Conservation (phyloP, 192 early-diverging fungal species). For the Geranomyces michiganensis region DNA sequence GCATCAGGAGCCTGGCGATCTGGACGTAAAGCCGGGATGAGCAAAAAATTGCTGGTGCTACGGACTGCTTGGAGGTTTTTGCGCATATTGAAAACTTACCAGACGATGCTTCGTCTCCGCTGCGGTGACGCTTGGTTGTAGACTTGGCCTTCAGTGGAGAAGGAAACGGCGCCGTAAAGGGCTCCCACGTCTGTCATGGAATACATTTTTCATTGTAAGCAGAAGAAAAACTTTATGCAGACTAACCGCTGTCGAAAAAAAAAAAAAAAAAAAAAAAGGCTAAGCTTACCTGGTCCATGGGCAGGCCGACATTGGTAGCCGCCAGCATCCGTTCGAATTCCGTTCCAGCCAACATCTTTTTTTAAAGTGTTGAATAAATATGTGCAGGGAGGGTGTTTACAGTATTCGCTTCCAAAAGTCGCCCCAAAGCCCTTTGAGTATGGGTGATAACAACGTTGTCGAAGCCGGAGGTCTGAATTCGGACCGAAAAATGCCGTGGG, state of each 20-base stretch:
- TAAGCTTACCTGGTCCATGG: not conserved
- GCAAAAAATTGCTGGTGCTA: no score
- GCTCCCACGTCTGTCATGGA: not conserved
- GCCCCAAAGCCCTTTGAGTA: no score
- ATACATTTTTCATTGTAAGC: not conserved
- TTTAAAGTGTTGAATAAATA: slow-evolving; percentile 9
- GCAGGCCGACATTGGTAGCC: not conserved
- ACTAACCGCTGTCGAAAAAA: no score
- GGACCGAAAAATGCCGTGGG: no score
- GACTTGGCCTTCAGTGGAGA: not conserved
- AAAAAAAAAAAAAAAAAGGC: no score
- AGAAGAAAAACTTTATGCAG: no score
- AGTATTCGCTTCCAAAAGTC: no score
- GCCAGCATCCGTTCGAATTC: slow-evolving; percentile 19
- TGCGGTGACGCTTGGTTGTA: slow-evolving; percentile 12
- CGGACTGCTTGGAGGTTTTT: no score
- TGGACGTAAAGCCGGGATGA: no score
- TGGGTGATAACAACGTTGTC: no score
- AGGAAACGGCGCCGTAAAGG: not conserved
- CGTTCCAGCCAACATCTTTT: slow-evolving; percentile 17
- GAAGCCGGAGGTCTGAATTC: no score
- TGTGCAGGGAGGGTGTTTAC: no score
- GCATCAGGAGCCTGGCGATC: slow-evolving; percentile 8
- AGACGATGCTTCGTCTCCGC: not conserved
- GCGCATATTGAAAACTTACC: not conserved